phyloP scores from a whole-genome alignment of 371 early-diverging fungal species.

The Mortierella polycephala region DNA sequence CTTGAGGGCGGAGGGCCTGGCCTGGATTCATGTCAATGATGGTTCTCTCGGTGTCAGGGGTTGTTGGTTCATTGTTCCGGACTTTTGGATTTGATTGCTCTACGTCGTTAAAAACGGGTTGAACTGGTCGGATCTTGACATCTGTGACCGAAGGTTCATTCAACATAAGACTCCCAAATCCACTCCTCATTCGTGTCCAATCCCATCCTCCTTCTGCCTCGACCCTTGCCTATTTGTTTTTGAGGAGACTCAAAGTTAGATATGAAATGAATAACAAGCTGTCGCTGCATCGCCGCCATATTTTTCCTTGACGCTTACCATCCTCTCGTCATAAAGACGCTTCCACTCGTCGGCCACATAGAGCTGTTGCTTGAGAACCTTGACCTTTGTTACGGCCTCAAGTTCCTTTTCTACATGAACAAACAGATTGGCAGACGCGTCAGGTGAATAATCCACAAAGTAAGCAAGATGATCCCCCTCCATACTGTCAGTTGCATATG shows the following conservation, averaged over 20 bases:
- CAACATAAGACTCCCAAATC: constrained; percentile 27
- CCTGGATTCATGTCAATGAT: background rate
- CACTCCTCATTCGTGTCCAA: constrained; percentile 33
- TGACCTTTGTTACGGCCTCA: constrained; percentile 45
- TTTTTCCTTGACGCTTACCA: constrained; percentile 18
- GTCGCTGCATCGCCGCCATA: background rate
- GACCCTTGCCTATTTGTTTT: constrained; percentile 31
- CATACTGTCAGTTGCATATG: background rate
- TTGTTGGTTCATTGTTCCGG: background rate
- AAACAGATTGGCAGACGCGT: background rate
- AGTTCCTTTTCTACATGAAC: constrained; percentile 31
- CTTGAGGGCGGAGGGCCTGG: constrained; percentile 10
- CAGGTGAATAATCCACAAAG: background rate
- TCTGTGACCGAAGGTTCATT: constrained; percentile 11
- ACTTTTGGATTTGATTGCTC: background rate
- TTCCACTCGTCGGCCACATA: constrained; percentile 54
- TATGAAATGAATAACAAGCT: background rate
- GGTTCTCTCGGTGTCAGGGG: background rate
- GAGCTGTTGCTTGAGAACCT: constrained; percentile 51
- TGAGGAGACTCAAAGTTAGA: background rate
- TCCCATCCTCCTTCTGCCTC: constrained; percentile 35
- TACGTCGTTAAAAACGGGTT: background rate
- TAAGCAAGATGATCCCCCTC: background rate
- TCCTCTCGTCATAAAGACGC: constrained; percentile 36
- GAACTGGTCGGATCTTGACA: constrained; percentile 24